Conservation (phyloP, 257 asterid genomes). For the Solanum infundibuliforme region DNA sequence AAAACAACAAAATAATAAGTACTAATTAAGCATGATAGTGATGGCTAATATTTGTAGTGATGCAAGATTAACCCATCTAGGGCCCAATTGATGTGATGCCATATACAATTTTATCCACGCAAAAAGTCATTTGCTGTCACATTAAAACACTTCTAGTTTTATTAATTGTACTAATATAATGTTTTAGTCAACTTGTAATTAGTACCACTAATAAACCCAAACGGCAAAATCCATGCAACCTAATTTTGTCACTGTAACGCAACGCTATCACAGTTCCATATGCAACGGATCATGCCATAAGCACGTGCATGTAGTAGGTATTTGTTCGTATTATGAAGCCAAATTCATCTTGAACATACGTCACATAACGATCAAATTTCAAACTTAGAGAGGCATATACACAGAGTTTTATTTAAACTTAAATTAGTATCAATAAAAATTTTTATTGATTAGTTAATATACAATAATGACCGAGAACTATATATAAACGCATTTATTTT, state of each 20-base stretch:
- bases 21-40: background rate
- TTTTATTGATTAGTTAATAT: too few relatives aligned
- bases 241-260: background rate
- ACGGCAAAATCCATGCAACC: background rate
- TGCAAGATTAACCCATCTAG: background rate
- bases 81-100: background rate
- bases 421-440: background rate
- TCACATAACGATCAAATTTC: background rate
- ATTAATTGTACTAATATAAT: background rate
- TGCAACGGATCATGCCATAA: background rate
- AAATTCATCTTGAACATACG: background rate
- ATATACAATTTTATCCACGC: background rate
- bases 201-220: background rate
- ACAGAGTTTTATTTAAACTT: background rate
- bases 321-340: background rate
- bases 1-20: background rate
- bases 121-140: background rate
- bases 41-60: background rate
- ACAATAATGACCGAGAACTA: too few relatives aligned
- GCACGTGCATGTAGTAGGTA: background rate
- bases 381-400: background rate
- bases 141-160: background rate
- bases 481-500: too few relatives aligned
- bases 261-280: background rate
- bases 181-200: background rate